Percentiles rank a stretch among this genome's conserved stretches.
Evolutionary conservation across 2,329 filamentous ascomycete species (phyloP).

Genomic region (Diaporthe nobilis): DNA sequence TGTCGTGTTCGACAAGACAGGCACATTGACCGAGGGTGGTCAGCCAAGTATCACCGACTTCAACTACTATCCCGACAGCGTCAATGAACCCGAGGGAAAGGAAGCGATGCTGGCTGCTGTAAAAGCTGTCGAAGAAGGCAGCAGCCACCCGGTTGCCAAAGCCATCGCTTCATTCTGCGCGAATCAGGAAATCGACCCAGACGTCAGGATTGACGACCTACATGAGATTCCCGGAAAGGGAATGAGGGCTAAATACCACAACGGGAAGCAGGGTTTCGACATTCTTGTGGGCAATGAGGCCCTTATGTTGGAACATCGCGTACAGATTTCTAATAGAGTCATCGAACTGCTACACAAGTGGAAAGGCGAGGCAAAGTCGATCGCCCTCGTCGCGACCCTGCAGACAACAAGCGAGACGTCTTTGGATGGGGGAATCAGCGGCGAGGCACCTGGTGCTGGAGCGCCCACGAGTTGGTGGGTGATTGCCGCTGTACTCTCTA

Average conservation of each 20-base stretch:
- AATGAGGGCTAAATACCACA: conserved; percentile 69
- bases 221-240: conserved; percentile 81
- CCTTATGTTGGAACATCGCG: conserved; percentile 69
- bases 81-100: conserved; percentile 44
- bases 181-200: conserved; percentile 48
- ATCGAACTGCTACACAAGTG: conserved; percentile 62
- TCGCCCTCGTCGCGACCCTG: conserved; percentile 70
- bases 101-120: conserved; percentile 65
- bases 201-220: conserved; percentile 57
- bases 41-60: conserved; percentile 78
- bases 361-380: conserved; percentile 75
- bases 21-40: conserved; percentile 81
- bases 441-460: not conserved
- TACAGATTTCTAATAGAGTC: conserved; percentile 55
- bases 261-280: conserved; percentile 55
- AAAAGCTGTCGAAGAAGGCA: conserved; percentile 76
- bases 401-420: conserved; percentile 25
- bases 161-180: conserved; percentile 77
- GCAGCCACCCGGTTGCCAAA: conserved; percentile 81
- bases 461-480: conserved; percentile 53
- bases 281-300: conserved; percentile 81
- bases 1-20: conserved; percentile 91
- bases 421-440: not conserved
- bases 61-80: conserved; percentile 54
- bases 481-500: conserved; percentile 78